Base-by-base conservation (phyloP, 768 basidiomycete genomes). In the Rhodotorula kratochvilovae region DNA sequence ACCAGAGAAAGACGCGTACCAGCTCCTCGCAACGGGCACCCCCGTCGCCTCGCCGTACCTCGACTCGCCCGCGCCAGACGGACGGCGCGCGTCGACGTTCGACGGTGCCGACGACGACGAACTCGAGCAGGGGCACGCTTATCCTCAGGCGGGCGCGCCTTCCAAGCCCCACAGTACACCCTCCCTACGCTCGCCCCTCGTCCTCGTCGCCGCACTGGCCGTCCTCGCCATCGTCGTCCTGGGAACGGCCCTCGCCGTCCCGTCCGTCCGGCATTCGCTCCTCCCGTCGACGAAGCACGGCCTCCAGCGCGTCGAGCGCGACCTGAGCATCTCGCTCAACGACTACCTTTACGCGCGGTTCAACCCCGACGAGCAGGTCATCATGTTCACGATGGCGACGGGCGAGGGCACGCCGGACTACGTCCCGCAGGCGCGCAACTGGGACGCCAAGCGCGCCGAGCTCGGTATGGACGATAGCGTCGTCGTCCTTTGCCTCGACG, bases 341-440 rank as follows among this genome's bases (percentile, higher is more conserved):
- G 39, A 43, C 19, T 61, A 45, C 45, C 59, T 61, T 43, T 29
- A 61, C 19, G 42, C 59, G 19, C 43, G 59, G 2, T 61, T 61
- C 31, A 29, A 61, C 45, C 17, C 59, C 23, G 29, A 16, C 23
- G 16, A 31, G 21, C 25, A 45, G n/a, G 35, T 33, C 33, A 31
- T 55, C 54, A 31, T 31, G 31, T 33, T 19, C 13, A 63, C 61
- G 5, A 50, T 63, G 48, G 61, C 61, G 48, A 59, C 58, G 8
- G 39, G 42, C 16, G 35, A 8, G 36, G 15, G 17, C 15, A 29
- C 42, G 29, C n/a, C 31, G 23, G 11, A 23, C 48, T 63, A 63
- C 36, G 50, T 63, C 13, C 61, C 61, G n/a, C 48, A 33, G 25
- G 61, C 61, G 35, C 61, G 48, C 33, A 63, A 63, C 61, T 63